These are phyloP conservation scores for Metschnikowia sp. DNA, from an alignment of 805 yeast genomes.

Conservation along the genomic window DNA sequence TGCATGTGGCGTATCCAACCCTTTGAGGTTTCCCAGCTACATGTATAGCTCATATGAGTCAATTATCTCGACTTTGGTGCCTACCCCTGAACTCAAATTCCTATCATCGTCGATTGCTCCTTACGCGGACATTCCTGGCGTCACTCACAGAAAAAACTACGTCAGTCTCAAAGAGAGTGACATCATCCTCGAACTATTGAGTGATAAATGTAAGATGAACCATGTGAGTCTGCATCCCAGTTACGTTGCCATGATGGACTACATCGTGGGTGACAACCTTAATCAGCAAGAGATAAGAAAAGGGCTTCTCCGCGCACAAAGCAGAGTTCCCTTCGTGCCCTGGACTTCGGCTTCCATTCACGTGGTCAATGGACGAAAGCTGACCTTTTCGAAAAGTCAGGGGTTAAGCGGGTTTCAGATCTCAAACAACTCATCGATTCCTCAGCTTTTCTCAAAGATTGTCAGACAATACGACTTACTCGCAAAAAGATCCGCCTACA, in stretches of 20 bases:
- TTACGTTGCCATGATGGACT: conserved; percentile 67
- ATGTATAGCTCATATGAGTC: conserved; percentile 84
- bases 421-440: conserved; percentile 76
- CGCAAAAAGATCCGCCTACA: conserved; percentile 76
- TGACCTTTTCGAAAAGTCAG: conserved; percentile 48
- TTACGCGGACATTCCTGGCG: conserved; percentile 43
- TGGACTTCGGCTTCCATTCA: conserved; percentile 82
- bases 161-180: conserved; percentile 80
- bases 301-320: conserved; percentile 60
- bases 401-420: conserved; percentile 73
- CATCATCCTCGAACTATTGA: conserved; percentile 75
- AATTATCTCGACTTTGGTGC: conserved; percentile 75
- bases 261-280: conserved; percentile 57
- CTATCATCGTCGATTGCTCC: conserved; percentile 41
- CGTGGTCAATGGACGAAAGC: conserved; percentile 69
- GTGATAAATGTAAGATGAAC: conserved; percentile 75
- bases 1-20: conserved; percentile 79
- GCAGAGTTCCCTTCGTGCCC: conserved; percentile 73
- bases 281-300: conserved; percentile 72
- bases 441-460: conserved; percentile 61
- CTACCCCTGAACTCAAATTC: conserved; percentile 76
- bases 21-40: conserved; percentile 87
- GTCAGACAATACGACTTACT: conserved; percentile 77
- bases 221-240: conserved; percentile 36
- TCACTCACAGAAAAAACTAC: conserved; percentile 24